Base-by-base conservation (phyloP, 192 early-diverging fungal species). In the Chytriomyces confervae region DNA sequence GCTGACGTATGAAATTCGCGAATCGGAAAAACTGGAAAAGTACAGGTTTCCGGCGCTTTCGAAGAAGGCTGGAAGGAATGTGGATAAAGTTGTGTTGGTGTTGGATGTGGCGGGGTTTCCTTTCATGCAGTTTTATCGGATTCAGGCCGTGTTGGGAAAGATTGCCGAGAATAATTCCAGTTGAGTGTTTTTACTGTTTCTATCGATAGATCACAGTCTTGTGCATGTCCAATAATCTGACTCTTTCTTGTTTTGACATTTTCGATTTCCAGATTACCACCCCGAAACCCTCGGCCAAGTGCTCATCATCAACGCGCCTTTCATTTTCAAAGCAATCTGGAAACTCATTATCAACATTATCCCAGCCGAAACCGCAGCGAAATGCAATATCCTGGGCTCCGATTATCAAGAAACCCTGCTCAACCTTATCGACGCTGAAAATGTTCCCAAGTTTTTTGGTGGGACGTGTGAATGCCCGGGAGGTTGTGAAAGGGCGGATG, bases 211-310 rank as follows among this genome's bases (percentile, higher is more conserved):
- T 36, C 29, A 36, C 29, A 1, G 29, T 36, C 29, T 36, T 1
- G 43, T 91, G 91, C 53, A 86, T 90, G 47, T 80, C 85, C 36
- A 80, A 84, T 79, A 50, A 82, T 90, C 45, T 83, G n/a, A n/a
- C 86, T 27, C 84, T 86, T 76, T 81, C 80, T 65, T 85, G 93
- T 72, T 81, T 89, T 47, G 88, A 90, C 64, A 88, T 89, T 72
- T 93, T 93, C 83, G 92, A 70, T 93, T 93, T 82, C 94, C 95
- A 81, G 91, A 93, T 65, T 92, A 93, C 73, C 96, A 96, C 70
- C 95, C 95, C 13, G 95, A 96, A 81, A 92, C 89, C 77, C 87
- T 94, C 68, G 88, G 90, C 72, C 89, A 85, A 66, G 88, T 94
- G 18, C 93, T 91, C 61, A 86, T 95, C 27, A 91, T 95, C 76